Base-by-base conservation (phyloP, 2,329 filamentous ascomycete genomes). In the Magnaporthiopsis rhizophila region DNA sequence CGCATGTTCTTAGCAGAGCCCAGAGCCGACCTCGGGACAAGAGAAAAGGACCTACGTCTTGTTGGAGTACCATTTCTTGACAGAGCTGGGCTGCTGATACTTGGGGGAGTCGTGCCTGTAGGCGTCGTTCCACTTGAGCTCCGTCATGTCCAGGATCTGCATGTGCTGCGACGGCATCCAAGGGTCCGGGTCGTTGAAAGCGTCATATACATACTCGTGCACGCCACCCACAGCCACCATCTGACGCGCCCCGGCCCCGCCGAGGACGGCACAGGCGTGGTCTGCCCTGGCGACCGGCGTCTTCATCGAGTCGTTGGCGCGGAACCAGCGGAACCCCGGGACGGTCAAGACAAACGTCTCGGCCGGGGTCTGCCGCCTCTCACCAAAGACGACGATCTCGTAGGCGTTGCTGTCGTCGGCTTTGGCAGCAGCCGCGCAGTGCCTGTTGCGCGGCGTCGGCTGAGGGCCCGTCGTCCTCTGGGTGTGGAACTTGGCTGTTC, bases 91-190 rank as follows among this genome's bases (percentile, higher is more conserved):
- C 30, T 60, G 58, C 30, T 38, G 58, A 38, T 60, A 60, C 30
- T 24, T 34, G 2, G 58, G 28, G 15, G 58, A 30, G n/a, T 60
- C 24, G 24, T 5, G 28, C 21, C 24, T 36, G 58, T 34, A 60
- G 30, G 18, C 24, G 21, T 24, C 30, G 11, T n/a, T 5, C 58
- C 58, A 60, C 36, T 60, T 36, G 18, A 60, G 30, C 6, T 38
- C 58, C 30, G 28, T 60, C 58, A 60, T 60, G 28, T 60, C 58
- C 30, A 60, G 36, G 18, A 60, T 24, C 58, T 38, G 30, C 58
- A 60, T n/a, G 21, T 32, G 18, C 8, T 24, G 36, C 6, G 45
- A 53, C 12, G n/a, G 30, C 18, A 32, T 5, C 58, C 58, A 59
- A 13, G 18, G 58, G 13, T 60, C 36, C 21, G 12, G 1, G 24